Evolutionary conservation across 148 eudicot species (phyloP).

Genomic region (Cornus florida): DNA sequence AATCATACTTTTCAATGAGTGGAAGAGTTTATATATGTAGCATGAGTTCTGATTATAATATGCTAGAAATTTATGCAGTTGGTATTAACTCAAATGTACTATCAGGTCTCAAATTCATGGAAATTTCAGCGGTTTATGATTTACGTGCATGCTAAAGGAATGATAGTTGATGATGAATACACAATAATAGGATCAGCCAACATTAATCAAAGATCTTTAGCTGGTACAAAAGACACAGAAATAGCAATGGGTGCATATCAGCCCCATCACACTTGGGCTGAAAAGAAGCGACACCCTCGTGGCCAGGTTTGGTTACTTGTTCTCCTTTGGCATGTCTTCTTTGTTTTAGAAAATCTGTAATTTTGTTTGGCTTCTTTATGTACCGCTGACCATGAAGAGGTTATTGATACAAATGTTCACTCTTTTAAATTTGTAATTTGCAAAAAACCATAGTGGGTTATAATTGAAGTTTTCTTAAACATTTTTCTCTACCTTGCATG

Average conservation of each 20-base stretch:
- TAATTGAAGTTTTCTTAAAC: no score
- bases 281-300: constrained; percentile 53
- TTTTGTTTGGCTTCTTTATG: not conserved
- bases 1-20: not conserved
- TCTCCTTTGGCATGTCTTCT: not conserved
- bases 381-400: not conserved
- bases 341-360: not conserved
- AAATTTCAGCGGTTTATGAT: constrained; percentile 73
- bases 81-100: constrained; percentile 5
- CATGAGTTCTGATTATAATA: not conserved
- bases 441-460: not conserved
- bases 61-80: not conserved
- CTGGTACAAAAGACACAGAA: constrained; percentile 89
- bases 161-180: constrained; percentile 85
- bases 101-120: constrained; percentile 59
- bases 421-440: not conserved
- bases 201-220: constrained; percentile 81
- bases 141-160: constrained; percentile 86
- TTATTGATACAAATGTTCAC: not conserved
- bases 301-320: constrained; percentile 62
- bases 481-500: not conserved
- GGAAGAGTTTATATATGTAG: not conserved
- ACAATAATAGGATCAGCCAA: constrained; percentile 79
- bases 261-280: constrained; percentile 63
- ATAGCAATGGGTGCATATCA: constrained; percentile 91